Evolutionary conservation across 768 basidiomycete genomes (phyloP), one percentile per base, ranked within the genome.

Genomic region (Agaricus blazei): DNA sequence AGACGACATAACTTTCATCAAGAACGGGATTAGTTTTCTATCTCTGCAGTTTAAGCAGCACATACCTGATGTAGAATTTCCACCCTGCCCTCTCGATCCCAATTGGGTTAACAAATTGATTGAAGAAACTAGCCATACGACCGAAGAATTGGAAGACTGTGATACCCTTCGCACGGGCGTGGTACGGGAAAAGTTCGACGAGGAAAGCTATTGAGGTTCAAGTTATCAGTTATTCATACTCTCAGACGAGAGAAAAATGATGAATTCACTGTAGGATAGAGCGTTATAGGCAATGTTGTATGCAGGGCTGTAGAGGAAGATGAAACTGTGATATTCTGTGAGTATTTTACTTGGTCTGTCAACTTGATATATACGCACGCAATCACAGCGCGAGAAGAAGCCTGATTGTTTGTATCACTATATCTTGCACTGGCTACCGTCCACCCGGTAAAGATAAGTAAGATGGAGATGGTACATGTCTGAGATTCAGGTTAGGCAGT

Each of bases 151-250:
- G 82, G 71, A 81, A 85, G 14, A 85, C 62, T 3, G 83, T 69
- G 51, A 86, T 76, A 38, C 85, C 85, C 64, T 77, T 80, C 1
- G 84, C 77, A 54, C 85, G 81, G 28, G 76, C 75, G 58, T 82
- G 78, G 70, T 74, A 86, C 0, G 85, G 84, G 73, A 86, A 85
- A 31, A 87, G 63, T 61, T 86, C 85, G n/a, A 85, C 83, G 57
- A 85, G 66, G 75, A 74, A 84, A 4, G 83, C 83, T 83, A 59
- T 3, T 37, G 36, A 34, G 27, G 6, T 5, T 34, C 27, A 27
- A 11, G n/a, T 26, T 31, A 24, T 53, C 12, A 36, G 27, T 31
- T 12, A 15, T 19, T 28, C 19, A n/a, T 34, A 19, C 28, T 24
- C 36, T 28, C 49, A 2, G 9, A 9, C 12, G 9, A 47, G 7